Evolutionary conservation across 768 basidiomycete genomes (phyloP).

Genomic region (Albatrellus ellisii): DNA sequence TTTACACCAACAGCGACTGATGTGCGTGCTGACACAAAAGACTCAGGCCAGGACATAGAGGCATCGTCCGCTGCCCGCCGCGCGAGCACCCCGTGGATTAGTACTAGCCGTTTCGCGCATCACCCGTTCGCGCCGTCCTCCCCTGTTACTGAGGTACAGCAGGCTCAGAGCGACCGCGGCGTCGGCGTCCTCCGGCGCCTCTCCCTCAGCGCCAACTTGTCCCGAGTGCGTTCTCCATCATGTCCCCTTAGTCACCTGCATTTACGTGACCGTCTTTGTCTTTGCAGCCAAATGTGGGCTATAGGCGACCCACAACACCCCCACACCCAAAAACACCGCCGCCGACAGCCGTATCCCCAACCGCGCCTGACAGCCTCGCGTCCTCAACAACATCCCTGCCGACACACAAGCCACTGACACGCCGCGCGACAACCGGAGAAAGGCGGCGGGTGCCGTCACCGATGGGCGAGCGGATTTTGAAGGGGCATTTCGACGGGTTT

Average conservation of each 20-base stretch:
- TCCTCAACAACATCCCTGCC: conserved; percentile 5
- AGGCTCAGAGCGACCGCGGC: conserved; percentile 46
- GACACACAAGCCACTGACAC: conserved; percentile 25
- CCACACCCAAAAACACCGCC: conserved; percentile 9
- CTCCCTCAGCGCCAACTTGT: conserved; percentile 52
- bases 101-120: conserved; percentile 39
- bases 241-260: no score
- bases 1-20: neutral
- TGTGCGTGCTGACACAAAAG: conserved; percentile 5
- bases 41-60: conserved; percentile 8
- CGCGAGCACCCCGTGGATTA: conserved; percentile 36
- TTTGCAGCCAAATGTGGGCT: conserved; percentile 10
- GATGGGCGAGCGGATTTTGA: conserved; percentile 85
- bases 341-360: conserved; percentile 6
- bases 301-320: conserved; percentile 6
- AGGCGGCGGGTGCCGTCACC: conserved; percentile 57
- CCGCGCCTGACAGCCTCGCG: neutral
- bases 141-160: conserved; percentile 25
- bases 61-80: conserved; percentile 28
- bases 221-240: no score
- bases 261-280: no score
- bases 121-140: conserved; percentile 11
- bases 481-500: conserved; percentile 87
- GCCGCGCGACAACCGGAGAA: conserved; percentile 46
- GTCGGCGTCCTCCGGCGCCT: conserved; percentile 62